phyloP scores from a whole-genome alignment of 163 green algal genomes.

The Coccomyxa subellipsoidea region DNA sequence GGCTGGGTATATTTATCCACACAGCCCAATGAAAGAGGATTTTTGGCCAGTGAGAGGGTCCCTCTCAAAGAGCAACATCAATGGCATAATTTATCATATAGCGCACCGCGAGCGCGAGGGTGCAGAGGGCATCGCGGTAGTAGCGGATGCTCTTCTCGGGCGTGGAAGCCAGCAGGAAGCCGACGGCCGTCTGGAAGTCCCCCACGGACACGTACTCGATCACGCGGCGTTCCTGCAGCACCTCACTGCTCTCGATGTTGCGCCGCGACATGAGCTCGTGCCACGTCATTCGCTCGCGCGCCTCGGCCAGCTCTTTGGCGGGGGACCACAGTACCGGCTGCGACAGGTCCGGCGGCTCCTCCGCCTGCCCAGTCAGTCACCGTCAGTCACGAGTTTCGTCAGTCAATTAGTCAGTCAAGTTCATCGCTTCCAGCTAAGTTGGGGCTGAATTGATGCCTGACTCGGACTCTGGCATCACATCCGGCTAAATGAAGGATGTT shows the following conservation, averaged over 20 bases:
- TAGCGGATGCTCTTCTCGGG: constrained; percentile 56
- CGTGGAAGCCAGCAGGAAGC: constrained; percentile 69
- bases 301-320: constrained; percentile 25
- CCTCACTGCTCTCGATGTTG: constrained; percentile 25
- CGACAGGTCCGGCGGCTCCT: background rate
- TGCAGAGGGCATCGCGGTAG: constrained; percentile 76
- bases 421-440: no score
- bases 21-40: no score
- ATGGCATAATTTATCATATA: no score
- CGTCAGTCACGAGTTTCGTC: no score
- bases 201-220: constrained; percentile 70
- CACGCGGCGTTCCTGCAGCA: constrained; percentile 52
- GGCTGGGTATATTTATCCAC: no score
- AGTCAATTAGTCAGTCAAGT: no score
- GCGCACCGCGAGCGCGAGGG: constrained; percentile 57
- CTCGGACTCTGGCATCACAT: no score
- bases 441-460: no score
- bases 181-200: constrained; percentile 78
- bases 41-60: no score
- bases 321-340: constrained; percentile 24
- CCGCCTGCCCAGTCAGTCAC: no score
- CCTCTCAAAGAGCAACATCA: no score
- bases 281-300: constrained; percentile 61
- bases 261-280: constrained; percentile 62
- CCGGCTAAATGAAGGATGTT: no score